Percentiles rank a stretch among this genome's conserved stretches.
phyloP scores from a whole-genome alignment of 495 filamentous ascomycete species.

The Penicillium fimorum region DNA sequence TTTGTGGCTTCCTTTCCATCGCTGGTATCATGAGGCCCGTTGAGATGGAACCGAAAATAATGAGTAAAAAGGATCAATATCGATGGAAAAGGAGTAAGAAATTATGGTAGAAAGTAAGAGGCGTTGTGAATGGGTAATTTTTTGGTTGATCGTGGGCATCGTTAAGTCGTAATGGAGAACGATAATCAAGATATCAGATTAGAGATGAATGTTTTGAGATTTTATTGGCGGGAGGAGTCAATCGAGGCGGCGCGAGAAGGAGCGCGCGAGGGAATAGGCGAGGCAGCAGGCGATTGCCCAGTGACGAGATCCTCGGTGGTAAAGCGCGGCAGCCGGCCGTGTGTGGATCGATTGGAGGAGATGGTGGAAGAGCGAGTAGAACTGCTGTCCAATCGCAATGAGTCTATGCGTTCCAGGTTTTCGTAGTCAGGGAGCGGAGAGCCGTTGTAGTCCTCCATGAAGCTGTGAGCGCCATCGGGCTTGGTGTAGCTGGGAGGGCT shows the following conservation, averaged over 20 bases:
- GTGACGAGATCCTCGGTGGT: slow-evolving; percentile 27
- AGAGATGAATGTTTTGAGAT: not conserved
- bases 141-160: slow-evolving; percentile 23
- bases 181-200: slow-evolving; percentile 2
- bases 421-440: slow-evolving; percentile 46
- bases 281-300: slow-evolving; percentile 20
- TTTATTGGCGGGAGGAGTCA: slow-evolving; percentile 25
- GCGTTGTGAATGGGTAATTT: slow-evolving; percentile 14
- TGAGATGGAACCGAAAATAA: slow-evolving; percentile 1
- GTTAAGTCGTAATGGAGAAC: slow-evolving; percentile 23
- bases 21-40: slow-evolving; percentile 8
- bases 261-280: slow-evolving; percentile 20
- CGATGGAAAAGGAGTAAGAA: not conserved
- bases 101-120: slow-evolving; percentile 18
- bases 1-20: not conserved
- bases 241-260: slow-evolving; percentile 24
- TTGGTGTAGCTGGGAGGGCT: slow-evolving; percentile 77
- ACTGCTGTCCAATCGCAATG: slow-evolving; percentile 39
- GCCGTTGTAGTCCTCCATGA: slow-evolving; percentile 46
- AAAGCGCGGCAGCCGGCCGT: slow-evolving; percentile 22
- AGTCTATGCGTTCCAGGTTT: slow-evolving; percentile 47
- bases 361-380: slow-evolving; percentile 27
- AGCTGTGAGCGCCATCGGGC: slow-evolving; percentile 36
- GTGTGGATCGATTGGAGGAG: slow-evolving; percentile 28
- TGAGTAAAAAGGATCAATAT: not conserved